Percentiles rank a stretch among this genome's conserved stretches.
Conservation (phyloP, 2,329 filamentous ascomycete genomes). For the Calonectria pteridis region DNA sequence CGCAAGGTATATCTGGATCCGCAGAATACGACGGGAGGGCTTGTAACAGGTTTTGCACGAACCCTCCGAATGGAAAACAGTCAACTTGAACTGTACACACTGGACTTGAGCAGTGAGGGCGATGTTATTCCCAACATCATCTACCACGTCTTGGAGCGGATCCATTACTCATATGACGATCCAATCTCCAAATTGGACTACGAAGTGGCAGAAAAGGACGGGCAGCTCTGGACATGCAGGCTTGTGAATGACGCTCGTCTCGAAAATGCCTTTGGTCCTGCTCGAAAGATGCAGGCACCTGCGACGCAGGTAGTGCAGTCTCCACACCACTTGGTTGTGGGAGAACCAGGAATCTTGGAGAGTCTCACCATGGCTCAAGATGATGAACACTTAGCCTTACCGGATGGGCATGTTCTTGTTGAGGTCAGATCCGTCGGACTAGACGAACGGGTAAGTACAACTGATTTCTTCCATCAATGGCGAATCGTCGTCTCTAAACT, state of each 20-base stretch:
- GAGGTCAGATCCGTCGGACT: slow-evolving; percentile 38
- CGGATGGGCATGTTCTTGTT: slow-evolving; percentile 34
- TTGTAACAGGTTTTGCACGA: slow-evolving; percentile 40
- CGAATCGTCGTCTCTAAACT: slow-evolving; percentile 27
- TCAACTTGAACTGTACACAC: slow-evolving; percentile 37
- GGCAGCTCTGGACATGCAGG: slow-evolving; percentile 40
- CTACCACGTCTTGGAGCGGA: slow-evolving; percentile 34
- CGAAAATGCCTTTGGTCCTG: slow-evolving; percentile 37
- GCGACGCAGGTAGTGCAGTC: slow-evolving; percentile 19
- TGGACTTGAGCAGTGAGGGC: slow-evolving; percentile 37
- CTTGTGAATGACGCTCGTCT: slow-evolving; percentile 34
- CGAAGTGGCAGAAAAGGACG: slow-evolving; percentile 39
- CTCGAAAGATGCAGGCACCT: slow-evolving; percentile 32
- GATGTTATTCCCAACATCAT: slow-evolving; percentile 25
- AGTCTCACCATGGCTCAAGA: slow-evolving; percentile 37
- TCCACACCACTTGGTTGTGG: slow-evolving; percentile 32
- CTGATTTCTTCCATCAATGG: neutral
- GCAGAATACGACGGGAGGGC: slow-evolving; percentile 36
- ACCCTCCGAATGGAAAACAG: slow-evolving; percentile 37
- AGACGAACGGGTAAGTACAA: slow-evolving; percentile 35
- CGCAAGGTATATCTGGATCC: slow-evolving; percentile 39
- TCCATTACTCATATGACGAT: slow-evolving; percentile 36
- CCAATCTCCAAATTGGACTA: slow-evolving; percentile 40
- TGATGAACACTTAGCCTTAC: neutral
- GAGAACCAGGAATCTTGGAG: slow-evolving; percentile 38